A percentile compares a stretch with the other conserved stretches of the same genome.
Evolutionary conservation across 176 grass and related monocot genomes (phyloP).

Genomic region (Echinochloa phyllopogon): DNA sequence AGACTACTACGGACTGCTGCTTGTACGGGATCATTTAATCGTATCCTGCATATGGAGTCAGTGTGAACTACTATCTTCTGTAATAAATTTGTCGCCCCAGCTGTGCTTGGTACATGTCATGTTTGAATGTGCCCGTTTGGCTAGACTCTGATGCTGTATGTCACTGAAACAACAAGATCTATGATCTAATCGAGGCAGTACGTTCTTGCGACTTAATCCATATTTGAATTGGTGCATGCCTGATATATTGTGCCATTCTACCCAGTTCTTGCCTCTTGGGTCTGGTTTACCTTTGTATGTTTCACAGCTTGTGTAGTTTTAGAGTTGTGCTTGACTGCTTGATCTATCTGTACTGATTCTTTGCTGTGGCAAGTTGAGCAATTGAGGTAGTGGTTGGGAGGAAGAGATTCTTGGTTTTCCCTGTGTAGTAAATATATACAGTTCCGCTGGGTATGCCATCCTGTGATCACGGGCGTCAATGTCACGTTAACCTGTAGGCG

Average conservation of each 20-base stretch:
- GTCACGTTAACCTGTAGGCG: too few species aligned
- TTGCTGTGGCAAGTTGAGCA: too few species aligned
- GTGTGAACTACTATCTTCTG: conserved; percentile 25
- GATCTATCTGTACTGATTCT: neutral
- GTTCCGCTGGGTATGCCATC: too few species aligned
- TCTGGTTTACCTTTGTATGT: neutral
- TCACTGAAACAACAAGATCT: conserved; percentile 1
- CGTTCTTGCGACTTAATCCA: neutral
- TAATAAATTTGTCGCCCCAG: conserved; percentile 48
- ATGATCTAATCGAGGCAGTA: conserved; percentile 15
- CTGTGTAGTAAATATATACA: too few species aligned
- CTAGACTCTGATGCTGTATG: conserved; percentile 24
- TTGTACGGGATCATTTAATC: neutral
- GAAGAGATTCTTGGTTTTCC: too few species aligned
- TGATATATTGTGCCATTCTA: neutral
- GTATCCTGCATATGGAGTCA: conserved; percentile 39
- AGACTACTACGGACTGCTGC: neutral
- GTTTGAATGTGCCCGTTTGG: neutral
- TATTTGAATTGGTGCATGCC: neutral
- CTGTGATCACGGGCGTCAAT: too few species aligned
- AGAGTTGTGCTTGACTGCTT: neutral
- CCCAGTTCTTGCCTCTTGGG: neutral
- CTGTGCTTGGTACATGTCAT: neutral
- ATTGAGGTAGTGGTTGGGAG: too few species aligned
- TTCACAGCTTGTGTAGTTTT: neutral